Conservation (phyloP, 208 protist genomes). For the Crithidia sp. region DNA sequence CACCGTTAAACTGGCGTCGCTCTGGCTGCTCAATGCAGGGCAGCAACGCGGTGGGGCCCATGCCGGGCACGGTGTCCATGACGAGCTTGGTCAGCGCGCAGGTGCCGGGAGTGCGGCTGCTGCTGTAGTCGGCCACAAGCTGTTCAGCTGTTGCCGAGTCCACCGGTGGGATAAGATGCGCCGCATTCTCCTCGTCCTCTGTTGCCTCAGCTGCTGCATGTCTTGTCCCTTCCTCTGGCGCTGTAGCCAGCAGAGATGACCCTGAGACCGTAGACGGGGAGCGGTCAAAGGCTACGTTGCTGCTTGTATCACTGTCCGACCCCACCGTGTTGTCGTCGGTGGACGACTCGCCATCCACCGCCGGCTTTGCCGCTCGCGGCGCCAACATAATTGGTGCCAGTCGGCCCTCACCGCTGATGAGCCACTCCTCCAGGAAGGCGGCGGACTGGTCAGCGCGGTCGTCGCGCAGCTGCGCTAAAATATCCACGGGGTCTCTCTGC, state of each 20-base stretch:
- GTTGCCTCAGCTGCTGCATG: not conserved
- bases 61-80: slow-evolving; percentile 18
- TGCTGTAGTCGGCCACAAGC: slow-evolving; percentile 8
- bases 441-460: not conserved
- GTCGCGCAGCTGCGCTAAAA: slow-evolving; percentile 1
- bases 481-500: slow-evolving; percentile 6
- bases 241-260: too few species aligned
- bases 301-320: slow-evolving; percentile 12
- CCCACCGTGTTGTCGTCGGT: slow-evolving; percentile 3
- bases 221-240: not conserved
- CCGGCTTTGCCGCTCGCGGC: not conserved
- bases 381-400: slow-evolving; percentile 9
- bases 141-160: not conserved
- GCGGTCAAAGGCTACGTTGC: not conserved
- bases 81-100: slow-evolving; percentile 16
- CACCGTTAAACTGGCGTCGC: slow-evolving; percentile 22
- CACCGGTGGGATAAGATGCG: not conserved
- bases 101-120: slow-evolving; percentile 7
- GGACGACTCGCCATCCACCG: not conserved
- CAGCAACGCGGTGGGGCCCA: slow-evolving; percentile 12
- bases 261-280: not conserved
- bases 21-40: slow-evolving; percentile 35
- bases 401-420: slow-evolving; percentile 4
- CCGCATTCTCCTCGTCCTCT: not conserved
- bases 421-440: slow-evolving; percentile 5